Evolutionary conservation across 495 filamentous ascomycete genomes (phyloP).

Genomic region (Sabuloglossum arenarium): DNA sequence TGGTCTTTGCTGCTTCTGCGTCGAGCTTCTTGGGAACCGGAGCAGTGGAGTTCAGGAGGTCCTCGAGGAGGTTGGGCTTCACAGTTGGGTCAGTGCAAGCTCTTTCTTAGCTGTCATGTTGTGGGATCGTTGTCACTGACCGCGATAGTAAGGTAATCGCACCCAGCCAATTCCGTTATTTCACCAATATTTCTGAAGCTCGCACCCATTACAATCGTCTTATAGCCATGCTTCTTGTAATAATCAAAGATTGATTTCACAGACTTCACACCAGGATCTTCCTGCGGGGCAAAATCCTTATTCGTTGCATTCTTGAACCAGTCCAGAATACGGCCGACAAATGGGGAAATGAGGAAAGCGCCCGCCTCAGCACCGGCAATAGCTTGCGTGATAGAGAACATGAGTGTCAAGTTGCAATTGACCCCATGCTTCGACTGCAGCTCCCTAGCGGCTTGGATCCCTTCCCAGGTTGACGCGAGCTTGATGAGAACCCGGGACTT

Average conservation of each 20-base stretch:
- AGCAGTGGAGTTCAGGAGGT: constrained; percentile 61
- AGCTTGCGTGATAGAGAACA: constrained; percentile 93
- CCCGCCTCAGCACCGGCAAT: constrained; percentile 93
- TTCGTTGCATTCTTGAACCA: constrained; percentile 96
- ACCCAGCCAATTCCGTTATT: constrained; percentile 94
- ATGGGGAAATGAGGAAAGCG: constrained; percentile 96
- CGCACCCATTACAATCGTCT: constrained; percentile 98
- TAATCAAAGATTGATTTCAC: constrained; percentile 98
- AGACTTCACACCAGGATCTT: constrained; percentile 93
- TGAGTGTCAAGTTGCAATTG: constrained; percentile 97
- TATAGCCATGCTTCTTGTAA: constrained; percentile 99
- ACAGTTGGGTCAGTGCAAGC: neutral
- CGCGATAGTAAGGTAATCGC: constrained; percentile 96
- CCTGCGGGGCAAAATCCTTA: constrained; percentile 69
- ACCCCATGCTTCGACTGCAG: constrained; percentile 84
- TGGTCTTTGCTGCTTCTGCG: constrained; percentile 33
- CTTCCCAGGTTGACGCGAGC: constrained; percentile 82
- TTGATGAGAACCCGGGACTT: constrained; percentile 90
- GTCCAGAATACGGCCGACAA: constrained; percentile 97
- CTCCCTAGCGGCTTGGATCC: constrained; percentile 89
- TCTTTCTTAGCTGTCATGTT: neutral
- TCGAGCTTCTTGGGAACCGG: constrained; percentile 86
- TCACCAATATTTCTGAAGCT: constrained; percentile 91
- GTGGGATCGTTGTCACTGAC: constrained; percentile 21
- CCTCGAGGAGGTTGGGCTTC: constrained; percentile 81